phyloP scores from a whole-genome alignment of 2,329 filamentous ascomycete species.

The Cercospora berteroae region DNA sequence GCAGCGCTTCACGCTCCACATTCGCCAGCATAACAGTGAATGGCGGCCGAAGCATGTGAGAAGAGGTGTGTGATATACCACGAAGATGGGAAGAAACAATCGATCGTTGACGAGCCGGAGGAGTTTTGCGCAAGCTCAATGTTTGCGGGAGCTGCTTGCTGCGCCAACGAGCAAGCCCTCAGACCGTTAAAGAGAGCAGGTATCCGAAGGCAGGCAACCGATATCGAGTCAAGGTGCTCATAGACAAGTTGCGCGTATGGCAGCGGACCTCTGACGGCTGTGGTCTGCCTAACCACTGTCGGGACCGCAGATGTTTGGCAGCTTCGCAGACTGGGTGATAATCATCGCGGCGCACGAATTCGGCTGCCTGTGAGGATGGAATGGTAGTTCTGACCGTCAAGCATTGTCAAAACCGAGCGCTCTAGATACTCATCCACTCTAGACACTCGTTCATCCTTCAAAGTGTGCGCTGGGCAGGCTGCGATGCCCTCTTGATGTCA shows the following conservation, averaged over 20 bases:
- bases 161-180: not conserved
- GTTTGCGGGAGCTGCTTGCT: not conserved
- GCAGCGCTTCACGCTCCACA: not conserved
- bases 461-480: not conserved
- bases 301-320: not conserved
- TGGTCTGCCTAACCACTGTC: not conserved
- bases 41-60: not conserved
- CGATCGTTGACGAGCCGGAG: not conserved
- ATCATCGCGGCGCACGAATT: not conserved
- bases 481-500: not conserved
- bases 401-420: not conserved
- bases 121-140: not conserved
- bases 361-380: not conserved
- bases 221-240: not conserved
- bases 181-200: not conserved
- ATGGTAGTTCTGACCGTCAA: accelerated
- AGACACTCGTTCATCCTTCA: not conserved
- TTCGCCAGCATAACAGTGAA: not conserved
- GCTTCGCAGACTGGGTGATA: not conserved
- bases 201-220: accelerated
- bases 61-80: not conserved
- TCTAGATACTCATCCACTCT: not conserved
- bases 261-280: not conserved
- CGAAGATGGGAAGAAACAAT: not conserved
- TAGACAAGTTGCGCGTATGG: not conserved